These are phyloP conservation scores for Oropetium thomaeum DNA, from an alignment of 176 grass and related monocot species.

Conservation along the genomic window DNA sequence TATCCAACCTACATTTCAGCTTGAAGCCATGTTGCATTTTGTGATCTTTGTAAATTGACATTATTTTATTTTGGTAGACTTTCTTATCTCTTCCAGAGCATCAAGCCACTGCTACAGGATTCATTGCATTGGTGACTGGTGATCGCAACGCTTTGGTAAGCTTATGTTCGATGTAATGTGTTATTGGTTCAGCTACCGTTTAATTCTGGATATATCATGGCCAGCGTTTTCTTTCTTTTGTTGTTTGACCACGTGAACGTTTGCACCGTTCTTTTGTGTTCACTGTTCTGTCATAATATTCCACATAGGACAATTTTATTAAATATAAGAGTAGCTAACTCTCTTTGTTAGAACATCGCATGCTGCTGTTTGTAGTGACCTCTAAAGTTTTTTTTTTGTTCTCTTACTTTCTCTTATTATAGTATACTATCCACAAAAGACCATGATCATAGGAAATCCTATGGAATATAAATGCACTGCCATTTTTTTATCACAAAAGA, in stretches of 20 bases:
- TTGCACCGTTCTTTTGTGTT: neutral
- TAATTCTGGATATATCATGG: neutral
- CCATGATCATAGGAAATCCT: neutral
- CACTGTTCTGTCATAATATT: neutral
- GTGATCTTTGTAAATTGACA: slow-evolving; percentile 9
- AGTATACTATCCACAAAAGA: neutral
- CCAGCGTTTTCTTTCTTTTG: neutral
- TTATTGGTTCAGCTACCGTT: slow-evolving; percentile 14
- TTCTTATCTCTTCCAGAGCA: slow-evolving; percentile 71
- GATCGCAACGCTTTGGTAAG: slow-evolving; percentile 52
- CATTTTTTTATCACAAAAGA: neutral
- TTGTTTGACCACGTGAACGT: neutral
- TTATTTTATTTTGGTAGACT: slow-evolving; percentile 46
- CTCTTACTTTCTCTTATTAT: neutral
- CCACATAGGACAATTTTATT: neutral
- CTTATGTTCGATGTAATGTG: slow-evolving; percentile 19
- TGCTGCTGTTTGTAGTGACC: neutral
- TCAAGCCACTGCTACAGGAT: slow-evolving; percentile 55
- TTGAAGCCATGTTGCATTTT: slow-evolving; percentile 1
- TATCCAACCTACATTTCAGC: slow-evolving; percentile 7
- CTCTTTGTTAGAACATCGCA: neutral
- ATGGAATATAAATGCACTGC: neutral
- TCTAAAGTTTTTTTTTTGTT: too few species aligned
- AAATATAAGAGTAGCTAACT: neutral
- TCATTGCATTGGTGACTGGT: slow-evolving; percentile 61